phyloP scores from a whole-genome alignment of 768 basidiomycete genomes.

The Phanerodontia chrysosporium region DNA sequence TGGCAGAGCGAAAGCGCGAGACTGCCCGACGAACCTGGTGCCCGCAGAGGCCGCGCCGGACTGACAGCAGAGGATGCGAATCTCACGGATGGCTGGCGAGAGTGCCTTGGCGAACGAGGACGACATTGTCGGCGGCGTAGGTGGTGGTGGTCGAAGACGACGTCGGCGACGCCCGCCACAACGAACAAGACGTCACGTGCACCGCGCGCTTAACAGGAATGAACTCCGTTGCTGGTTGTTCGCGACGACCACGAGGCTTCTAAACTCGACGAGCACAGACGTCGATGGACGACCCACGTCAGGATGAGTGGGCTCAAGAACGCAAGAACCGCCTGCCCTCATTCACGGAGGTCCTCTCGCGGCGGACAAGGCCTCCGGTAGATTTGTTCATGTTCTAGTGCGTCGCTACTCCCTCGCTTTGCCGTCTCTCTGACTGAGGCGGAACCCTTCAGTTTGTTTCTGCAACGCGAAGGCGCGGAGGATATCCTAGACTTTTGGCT shows the following conservation, averaged over 20 bases:
- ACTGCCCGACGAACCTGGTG: conserved; percentile 51
- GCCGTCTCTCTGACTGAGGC: neutral
- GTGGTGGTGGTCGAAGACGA: neutral
- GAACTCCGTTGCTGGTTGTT: conserved; percentile 12
- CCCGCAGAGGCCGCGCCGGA: conserved; percentile 72
- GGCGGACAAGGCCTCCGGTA: conserved; percentile 89
- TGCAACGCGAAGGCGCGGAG: conserved; percentile 93
- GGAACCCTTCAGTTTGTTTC: conserved; percentile 63
- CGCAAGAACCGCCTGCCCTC: conserved; percentile 80
- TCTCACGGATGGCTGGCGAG: conserved; percentile 74
- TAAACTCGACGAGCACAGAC: neutral
- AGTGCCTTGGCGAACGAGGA: conserved; percentile 64
- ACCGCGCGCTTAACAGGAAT: conserved; percentile 5
- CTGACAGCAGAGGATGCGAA: conserved; percentile 80
- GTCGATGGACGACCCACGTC: conserved; percentile 28
- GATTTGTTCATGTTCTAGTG: conserved; percentile 99
- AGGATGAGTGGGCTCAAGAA: conserved; percentile 72
- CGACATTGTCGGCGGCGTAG: neutral
- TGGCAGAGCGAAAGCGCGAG: neutral
- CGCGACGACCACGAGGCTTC: conserved; percentile 15
- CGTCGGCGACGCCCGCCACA: conserved; percentile 5
- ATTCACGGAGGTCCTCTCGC: conserved; percentile 85
- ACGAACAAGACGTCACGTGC: neutral
- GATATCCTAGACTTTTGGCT: conserved; percentile 99
- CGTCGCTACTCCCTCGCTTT: conserved; percentile 32